Conservation (phyloP, 2,329 filamentous ascomycete species). For the Ophiosphaerella korrae region DNA sequence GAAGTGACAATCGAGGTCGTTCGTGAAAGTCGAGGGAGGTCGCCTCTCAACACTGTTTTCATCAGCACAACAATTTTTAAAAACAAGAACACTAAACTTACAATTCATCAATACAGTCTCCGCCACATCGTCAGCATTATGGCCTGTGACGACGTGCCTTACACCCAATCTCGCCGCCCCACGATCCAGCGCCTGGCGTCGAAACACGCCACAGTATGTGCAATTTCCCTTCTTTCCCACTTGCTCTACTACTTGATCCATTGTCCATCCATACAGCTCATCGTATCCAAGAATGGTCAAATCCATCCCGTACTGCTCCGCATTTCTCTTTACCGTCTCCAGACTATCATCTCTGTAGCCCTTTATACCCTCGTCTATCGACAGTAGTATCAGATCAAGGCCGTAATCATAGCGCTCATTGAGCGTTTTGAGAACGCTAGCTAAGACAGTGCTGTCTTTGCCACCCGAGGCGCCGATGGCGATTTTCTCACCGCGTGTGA, state of each 20-base stretch:
- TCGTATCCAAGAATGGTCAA: slow-evolving; percentile 91
- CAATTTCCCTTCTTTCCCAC: slow-evolving; percentile 99
- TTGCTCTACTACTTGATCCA: slow-evolving; percentile 97
- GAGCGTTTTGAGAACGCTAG: slow-evolving; percentile 90
- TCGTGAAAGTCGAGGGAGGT: slow-evolving; percentile 82
- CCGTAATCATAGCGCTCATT: slow-evolving; percentile 90
- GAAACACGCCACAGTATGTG: slow-evolving; percentile 97
- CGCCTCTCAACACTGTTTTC: slow-evolving; percentile 72
- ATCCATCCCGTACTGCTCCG: slow-evolving; percentile 86
- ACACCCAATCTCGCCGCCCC: slow-evolving; percentile 88
- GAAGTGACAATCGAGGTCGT: slow-evolving; percentile 86
- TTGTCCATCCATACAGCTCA: slow-evolving; percentile 97
- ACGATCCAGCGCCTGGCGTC: slow-evolving; percentile 89
- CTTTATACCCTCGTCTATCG: slow-evolving; percentile 96
- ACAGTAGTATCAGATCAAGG: slow-evolving; percentile 82
- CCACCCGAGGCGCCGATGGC: slow-evolving; percentile 96
- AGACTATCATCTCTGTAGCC: slow-evolving; percentile 95
- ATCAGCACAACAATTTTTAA: slow-evolving; percentile 12
- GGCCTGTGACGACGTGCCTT: slow-evolving; percentile 92
- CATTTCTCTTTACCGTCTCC: slow-evolving; percentile 95
- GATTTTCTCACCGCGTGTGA: slow-evolving; percentile 80
- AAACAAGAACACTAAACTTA: slow-evolving; percentile 14
- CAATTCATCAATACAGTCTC: slow-evolving; percentile 97
- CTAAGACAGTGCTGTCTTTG: slow-evolving; percentile 96
- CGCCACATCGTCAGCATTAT: slow-evolving; percentile 96